Base-by-base conservation (phyloP, 1,284 basidiomycete genomes). In the Ustilago vetiveriae region DNA sequence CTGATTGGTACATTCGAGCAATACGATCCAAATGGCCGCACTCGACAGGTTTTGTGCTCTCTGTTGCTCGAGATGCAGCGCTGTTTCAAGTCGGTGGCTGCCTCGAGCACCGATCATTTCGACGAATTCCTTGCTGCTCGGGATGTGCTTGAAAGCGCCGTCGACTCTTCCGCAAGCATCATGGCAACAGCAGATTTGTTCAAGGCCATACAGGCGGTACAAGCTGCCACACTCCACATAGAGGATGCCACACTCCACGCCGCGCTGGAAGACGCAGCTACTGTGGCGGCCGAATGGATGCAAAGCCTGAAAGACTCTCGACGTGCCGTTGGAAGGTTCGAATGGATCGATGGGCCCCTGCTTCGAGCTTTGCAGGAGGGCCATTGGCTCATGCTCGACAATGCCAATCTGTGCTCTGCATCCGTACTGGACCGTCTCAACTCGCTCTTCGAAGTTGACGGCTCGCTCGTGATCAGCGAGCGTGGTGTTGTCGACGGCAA, bases 351-450 rank as follows among this genome's bases (percentile, higher is more conserved):
- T 79, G 96, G 96, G 1, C 92, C 94, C n/a, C 85, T 99, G 17
- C 86, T 98, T 24, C 86, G 86, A 39, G 94, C 96, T 1, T 88
- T 98, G 85, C 90, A 89, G 79, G 84, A 86, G 21, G 96, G 97
- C 1, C 86, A 90, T 70, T 98, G 96, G 94, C 84, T 97, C 44
- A 85, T 98, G 39, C 86, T 99, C 50, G 92, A 97, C 70, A 90
- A 90, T 63, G 94, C 96, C 47, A 99, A 99, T 80, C 85, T 95
- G 13, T 99, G 96, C 84, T 94, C 88, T 62, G 90, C 96, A 3
- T 95, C 94, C 3, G 94, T 99, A 5, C 87, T 99, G 23, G 96
- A 99, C 84, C 88, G 96, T 22, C 88, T 99, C 39, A 99, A 99
- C 82, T 95, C 94, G 30, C 88, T 99, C 10, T 98, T 96, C 81